phyloP scores from a whole-genome alignment of 2,329 filamentous ascomycete species.

The Diaporthe capsici region DNA sequence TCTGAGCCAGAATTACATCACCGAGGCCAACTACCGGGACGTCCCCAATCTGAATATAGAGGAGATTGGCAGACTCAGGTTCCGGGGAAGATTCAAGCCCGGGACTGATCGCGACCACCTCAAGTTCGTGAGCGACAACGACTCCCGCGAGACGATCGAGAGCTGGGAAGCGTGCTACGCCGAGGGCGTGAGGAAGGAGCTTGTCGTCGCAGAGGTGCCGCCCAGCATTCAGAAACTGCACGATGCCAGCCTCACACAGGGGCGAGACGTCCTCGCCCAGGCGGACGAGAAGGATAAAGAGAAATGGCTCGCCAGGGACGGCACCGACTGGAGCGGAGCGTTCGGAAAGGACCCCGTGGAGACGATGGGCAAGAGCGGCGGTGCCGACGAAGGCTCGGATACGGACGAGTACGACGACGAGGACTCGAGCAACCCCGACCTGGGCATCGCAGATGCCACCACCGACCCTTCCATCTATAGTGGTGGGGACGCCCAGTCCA shows the following conservation, averaged over 20 bases:
- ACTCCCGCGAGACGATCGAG: conserved; percentile 93
- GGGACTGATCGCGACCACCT: conserved; percentile 91
- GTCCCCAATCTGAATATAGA: conserved; percentile 83
- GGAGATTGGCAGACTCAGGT: conserved; percentile 85
- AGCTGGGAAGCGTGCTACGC: conserved; percentile 93
- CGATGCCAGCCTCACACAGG: conserved; percentile 83
- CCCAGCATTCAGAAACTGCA: conserved; percentile 81
- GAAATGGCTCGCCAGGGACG: conserved; percentile 84
- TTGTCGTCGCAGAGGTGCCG: conserved; percentile 81
- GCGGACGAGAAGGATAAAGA: conserved; percentile 79
- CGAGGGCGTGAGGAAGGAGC: conserved; percentile 83
- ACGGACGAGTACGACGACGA: conserved; percentile 56
- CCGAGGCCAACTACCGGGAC: conserved; percentile 77
- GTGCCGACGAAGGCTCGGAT: conserved; percentile 49
- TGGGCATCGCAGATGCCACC: conserved; percentile 72
- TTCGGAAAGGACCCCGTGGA: conserved; percentile 83
- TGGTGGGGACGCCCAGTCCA: conserved; percentile 21
- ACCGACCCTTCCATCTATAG: conserved; percentile 44
- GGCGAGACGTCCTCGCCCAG: conserved; percentile 83
- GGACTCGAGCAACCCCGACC: conserved; percentile 60
- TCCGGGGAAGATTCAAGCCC: conserved; percentile 87
- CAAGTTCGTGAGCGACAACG: conserved; percentile 86
- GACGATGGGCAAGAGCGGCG: conserved; percentile 50
- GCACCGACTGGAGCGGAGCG: conserved; percentile 88
- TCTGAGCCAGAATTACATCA: conserved; percentile 93